Evolutionary conservation across 176 grass and related monocot genomes (phyloP).

Genomic region (Oryza australiensis): DNA sequence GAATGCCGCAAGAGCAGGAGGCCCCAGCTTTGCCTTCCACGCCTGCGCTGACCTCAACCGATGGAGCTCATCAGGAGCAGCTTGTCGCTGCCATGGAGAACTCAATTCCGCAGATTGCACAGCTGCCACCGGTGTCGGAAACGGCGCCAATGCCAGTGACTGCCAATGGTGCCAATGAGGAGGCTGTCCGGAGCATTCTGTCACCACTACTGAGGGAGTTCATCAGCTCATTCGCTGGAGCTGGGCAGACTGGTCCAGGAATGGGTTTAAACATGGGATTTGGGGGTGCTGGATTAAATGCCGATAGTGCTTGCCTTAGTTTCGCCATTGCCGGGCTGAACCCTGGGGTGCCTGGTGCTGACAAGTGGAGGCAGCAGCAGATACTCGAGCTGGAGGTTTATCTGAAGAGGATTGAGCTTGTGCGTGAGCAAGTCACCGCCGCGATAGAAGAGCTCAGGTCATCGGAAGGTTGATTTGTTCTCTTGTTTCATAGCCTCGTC

Average conservation of each 20-base stretch:
- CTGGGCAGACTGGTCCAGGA: conserved; percentile 40
- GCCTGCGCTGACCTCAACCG: background rate
- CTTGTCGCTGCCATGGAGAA: conserved; percentile 41
- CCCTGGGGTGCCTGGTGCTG: conserved; percentile 19
- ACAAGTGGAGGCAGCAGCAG: conserved; percentile 82
- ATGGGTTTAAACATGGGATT: conserved; percentile 44
- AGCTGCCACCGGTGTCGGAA: background rate
- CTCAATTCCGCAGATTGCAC: conserved; percentile 26
- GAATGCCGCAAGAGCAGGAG: conserved; percentile 42
- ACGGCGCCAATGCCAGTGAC: background rate
- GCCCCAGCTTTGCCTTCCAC: conserved; percentile 22
- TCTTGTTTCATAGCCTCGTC: background rate
- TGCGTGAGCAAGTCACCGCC: conserved; percentile 59
- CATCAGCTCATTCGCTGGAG: conserved; percentile 46
- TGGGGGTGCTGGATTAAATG: conserved; percentile 9
- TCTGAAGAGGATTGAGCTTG: conserved; percentile 74
- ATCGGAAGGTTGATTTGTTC: conserved; percentile 35
- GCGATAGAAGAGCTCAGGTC: conserved; percentile 66
- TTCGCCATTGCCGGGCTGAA: conserved; percentile 18
- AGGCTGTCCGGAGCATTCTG: conserved; percentile 53
- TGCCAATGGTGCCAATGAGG: conserved; percentile 42
- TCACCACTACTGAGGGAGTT: conserved; percentile 80
- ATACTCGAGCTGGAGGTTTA: conserved; percentile 90
- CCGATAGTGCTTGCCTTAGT: conserved; percentile 31
- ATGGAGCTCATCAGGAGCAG: conserved; percentile 14